Base-by-base conservation (phyloP, 2,329 filamentous ascomycete genomes). In the Emmonsia crescens region DNA sequence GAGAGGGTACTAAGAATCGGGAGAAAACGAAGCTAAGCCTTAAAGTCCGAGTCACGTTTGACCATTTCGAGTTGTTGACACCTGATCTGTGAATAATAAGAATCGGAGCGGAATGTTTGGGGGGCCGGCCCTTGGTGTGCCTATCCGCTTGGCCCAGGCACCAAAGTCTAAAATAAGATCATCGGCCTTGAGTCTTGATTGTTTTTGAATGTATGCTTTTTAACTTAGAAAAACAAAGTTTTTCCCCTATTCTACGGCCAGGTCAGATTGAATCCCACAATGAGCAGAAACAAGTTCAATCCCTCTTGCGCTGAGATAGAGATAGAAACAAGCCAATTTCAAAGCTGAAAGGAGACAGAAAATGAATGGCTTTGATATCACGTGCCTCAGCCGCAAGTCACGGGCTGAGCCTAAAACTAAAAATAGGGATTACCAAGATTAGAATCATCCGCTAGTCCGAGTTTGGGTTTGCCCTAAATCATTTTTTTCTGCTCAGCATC, bases 351-450 rank as follows among this genome's bases (percentile, higher is more conserved):
- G 12, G 44, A 46, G 44, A 46, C 42, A 54, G 12, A 42, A 12
- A 24, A 14, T 6, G 38, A 51, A 12, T 27, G 36, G 6, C 21
- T 57, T 36, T 44, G 38, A 46, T 57, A 44, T 57, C 55, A 57
- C 55, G 55, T 57, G 55, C 9, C 2, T 57, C 55, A 57, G 55
- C 55, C 55, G 24, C 55, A 57, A 57, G 55, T 57, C 55, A 57
- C 55, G 55, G 24, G 55, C 31, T 38, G 33, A 38, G 55, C 21
- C 40, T 57, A 57, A 57, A 57, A 40, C 24, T 57, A 57, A 57
- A 57, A 57, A 57, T 57, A 57, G 55, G 33, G 9, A 33, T n/a
- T n/a, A 38, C 2, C 1, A 16, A 10, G 14, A 29, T 57, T 46
- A 46, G 31, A 40, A 21, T 44, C 33, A 8, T 1, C 3, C 36